Base-by-base conservation (phyloP, 1,284 basidiomycete genomes). In the Leccinum fallax region DNA sequence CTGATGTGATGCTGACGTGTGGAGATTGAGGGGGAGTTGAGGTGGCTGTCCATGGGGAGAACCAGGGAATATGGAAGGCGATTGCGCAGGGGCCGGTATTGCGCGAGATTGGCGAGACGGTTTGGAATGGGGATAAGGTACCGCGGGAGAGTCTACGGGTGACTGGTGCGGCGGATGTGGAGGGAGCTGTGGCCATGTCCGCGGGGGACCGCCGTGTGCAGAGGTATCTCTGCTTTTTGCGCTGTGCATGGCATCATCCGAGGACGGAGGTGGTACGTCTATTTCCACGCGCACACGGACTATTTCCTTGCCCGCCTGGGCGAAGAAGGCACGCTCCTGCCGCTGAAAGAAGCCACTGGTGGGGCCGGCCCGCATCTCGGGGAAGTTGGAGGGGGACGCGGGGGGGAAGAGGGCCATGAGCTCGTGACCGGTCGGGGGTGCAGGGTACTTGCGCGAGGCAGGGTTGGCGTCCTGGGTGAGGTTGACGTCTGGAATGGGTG, bases 331-430 rank as follows among this genome's bases (percentile, higher is more conserved):
- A 60, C 88, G 86, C 66, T 91, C 89, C 72, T 91, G 87, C 1
- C 82, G 79, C 64, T 85, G 83, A 72, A 91, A 91, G 72, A 83
- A 90, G 38, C 85, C 83, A 57, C 84, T 86, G 0, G 89, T 90
- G 1, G 88, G 83, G 1, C 85, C 85, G 2, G 81, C 78, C 61
- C 82, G 78, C 73, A 83, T 78, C 65, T 83, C 75, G 32, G 80
- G 78, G 56, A 81, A 81, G 57, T 71, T 80, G 55, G 83, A 79
- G 3, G 88, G 88, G 8, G 87, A 81, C 7, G 85, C 78, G 5
- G 89, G 82, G 2, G 89, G 89, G 71, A 91, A 91, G 77, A 92
- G 82, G 10, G 87, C 86, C 89, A 92, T 92, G 66, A 92, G 81
- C 65, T 92, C 88, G 67, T 92, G 89, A 2, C 89, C 89, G 0